Evolutionary conservation across 352 stramenopile genomes (phyloP).

Genomic region (Phytophthora hybrid): DNA sequence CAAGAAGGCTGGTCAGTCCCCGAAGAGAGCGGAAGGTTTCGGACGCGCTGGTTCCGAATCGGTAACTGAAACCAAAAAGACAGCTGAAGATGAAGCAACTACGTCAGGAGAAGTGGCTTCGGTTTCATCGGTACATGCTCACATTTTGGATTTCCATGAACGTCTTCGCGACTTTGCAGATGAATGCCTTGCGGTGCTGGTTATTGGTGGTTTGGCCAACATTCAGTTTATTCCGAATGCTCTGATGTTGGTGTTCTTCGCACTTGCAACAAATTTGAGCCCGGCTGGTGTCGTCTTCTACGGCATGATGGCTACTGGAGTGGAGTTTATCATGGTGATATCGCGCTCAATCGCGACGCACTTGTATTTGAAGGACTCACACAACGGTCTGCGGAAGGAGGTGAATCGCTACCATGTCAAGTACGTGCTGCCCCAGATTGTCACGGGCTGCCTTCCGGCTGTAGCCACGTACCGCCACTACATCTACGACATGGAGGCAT

Average conservation of each 20-base stretch:
- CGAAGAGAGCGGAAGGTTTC: not conserved
- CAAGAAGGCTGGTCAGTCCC: constrained; percentile 17
- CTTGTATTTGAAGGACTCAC: constrained; percentile 68
- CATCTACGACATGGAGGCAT: constrained; percentile 51
- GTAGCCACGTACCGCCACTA: constrained; percentile 63
- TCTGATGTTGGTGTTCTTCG: constrained; percentile 64
- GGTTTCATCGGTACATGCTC: constrained; percentile 12
- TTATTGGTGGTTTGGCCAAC: constrained; percentile 65
- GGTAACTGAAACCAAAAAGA: not conserved
- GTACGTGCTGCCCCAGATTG: constrained; percentile 57
- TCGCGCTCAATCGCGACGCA: constrained; percentile 65
- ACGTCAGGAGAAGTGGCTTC: no score
- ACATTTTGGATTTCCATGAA: constrained; percentile 31
- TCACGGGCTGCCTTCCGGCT: constrained; percentile 51
- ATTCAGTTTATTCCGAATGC: constrained; percentile 71
- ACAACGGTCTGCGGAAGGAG: constrained; percentile 51
- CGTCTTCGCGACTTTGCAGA: constrained; percentile 56
- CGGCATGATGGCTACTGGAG: constrained; percentile 34
- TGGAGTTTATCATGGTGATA: constrained; percentile 68
- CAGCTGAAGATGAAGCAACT: not conserved
- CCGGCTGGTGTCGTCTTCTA: constrained; percentile 52
- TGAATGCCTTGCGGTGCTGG: constrained; percentile 61
- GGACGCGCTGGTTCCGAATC: not conserved
- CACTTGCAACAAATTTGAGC: constrained; percentile 52
- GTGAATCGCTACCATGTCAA: constrained; percentile 65